Base-by-base conservation (phyloP, 108 stramenopile species). In the Tribonema minus region DNA sequence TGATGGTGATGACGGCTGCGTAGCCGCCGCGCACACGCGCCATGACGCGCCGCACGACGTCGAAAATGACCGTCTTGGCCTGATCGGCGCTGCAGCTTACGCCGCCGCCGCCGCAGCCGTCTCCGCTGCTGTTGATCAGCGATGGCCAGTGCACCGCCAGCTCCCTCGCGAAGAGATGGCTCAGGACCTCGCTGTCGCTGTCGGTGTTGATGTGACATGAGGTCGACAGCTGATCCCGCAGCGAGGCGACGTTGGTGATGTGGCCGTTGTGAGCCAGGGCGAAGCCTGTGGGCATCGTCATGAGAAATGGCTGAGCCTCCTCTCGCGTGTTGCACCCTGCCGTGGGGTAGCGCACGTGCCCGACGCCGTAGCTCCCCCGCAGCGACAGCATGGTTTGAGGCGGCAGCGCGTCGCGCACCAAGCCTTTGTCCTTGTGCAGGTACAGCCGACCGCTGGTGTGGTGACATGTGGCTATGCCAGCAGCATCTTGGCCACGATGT, bases 401-500 rank as follows among this genome's bases (percentile, higher is more conserved):
- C 35, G 89, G 91, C 70, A 99, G 97, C 34, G 97, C 94, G 68
- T 99, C 96, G 40, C 92, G 87, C 27, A 99, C 98, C 72, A 95
- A 80, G n/a, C 98, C 98, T 64, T 93, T 94, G 82, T 95, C 96
- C 85, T 96, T 97, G 60, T 92, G 90, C 29, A 96, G 84, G 82
- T 95, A 92, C 58, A 96, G n/a, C n/a, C n/a, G n/a, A n/a, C n/a
- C n/a, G n/a, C n/a, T n/a, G n/a, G n/a, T n/a, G 87, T 36, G 91
- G 31, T 94, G 95, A 20, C 93, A 66, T 1, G 78, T 79, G 54
- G 65, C 78, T 23, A 79, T 79, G n/a, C 98, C 98, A 28, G 98
- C 98, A 25, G 96, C 95, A 82, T 99, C 98, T 86, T 99, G 98
- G 23, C 98, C 98, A 29, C 98, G 94, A 86, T 99, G 98, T 74